These are phyloP conservation scores for Fusarium buxicola DNA, from an alignment of 2,329 filamentous ascomycete genomes.

Conservation along the genomic window DNA sequence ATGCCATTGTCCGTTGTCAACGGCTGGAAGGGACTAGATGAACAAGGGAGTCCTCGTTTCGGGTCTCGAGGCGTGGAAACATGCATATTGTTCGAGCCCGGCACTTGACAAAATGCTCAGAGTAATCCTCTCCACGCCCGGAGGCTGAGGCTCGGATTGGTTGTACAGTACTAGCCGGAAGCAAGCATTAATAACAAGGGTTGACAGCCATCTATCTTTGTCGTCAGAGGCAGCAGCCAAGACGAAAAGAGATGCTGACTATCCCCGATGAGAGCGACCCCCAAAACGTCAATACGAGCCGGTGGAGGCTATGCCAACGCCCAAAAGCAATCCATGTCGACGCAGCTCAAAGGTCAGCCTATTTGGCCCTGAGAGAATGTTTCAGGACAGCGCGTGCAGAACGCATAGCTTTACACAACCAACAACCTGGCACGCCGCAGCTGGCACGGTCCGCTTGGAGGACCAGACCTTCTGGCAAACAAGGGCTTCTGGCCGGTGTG, in stretches of 20 bases:
- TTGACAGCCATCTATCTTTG: constrained; percentile 15
- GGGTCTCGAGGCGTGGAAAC: background rate
- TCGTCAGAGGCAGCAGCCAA: constrained; percentile 14
- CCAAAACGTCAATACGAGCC: constrained; percentile 39
- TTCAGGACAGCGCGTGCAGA: constrained; percentile 7
- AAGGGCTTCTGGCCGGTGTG: no score
- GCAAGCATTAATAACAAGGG: constrained; percentile 25
- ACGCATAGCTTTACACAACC: constrained; percentile 11
- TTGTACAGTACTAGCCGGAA: constrained; percentile 12
- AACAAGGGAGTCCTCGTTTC: constrained; percentile 18
- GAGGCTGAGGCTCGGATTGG: constrained; percentile 14
- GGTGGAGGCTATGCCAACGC: constrained; percentile 39
- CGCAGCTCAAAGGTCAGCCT: background rate
- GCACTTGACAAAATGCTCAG: constrained; percentile 11
- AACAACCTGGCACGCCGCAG: background rate
- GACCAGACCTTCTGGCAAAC: background rate
- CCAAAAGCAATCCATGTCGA: constrained; percentile 13
- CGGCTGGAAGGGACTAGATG: background rate
- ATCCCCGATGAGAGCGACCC: constrained; percentile 8
- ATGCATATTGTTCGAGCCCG: background rate
- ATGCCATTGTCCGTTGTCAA: background rate
- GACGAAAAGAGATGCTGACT: background rate
- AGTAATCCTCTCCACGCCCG: constrained; percentile 5
- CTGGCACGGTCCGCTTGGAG: constrained; percentile 1
- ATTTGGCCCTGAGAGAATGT: background rate